Evolutionary conservation across 768 basidiomycete species (phyloP).

Genomic region (Hypholoma fasciculare): DNA sequence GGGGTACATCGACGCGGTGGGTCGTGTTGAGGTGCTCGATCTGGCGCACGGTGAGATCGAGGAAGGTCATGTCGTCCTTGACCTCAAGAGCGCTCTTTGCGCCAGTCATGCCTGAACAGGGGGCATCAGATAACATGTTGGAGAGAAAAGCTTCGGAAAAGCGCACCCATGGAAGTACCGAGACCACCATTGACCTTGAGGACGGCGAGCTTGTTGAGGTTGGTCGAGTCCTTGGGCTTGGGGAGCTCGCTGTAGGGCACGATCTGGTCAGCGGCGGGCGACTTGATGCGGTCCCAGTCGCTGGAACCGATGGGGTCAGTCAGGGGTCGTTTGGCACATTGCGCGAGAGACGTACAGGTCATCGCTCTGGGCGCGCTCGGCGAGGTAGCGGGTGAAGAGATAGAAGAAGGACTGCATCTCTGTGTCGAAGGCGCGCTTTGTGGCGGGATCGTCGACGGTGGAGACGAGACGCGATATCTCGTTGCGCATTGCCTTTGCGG

Average conservation of each 20-base stretch:
- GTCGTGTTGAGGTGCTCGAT: constrained; percentile 94
- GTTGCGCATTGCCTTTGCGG: constrained; percentile 96
- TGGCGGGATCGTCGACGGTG: constrained; percentile 75
- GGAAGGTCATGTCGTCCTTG: constrained; percentile 97
- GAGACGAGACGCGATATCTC: constrained; percentile 93
- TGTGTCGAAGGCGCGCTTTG: constrained; percentile 87
- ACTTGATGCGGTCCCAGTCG: constrained; percentile 88
- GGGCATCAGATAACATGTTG: not conserved
- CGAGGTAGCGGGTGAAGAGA: constrained; percentile 92
- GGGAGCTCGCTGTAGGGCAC: constrained; percentile 78
- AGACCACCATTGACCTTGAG: constrained; percentile 96
- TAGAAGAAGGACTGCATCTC: constrained; percentile 98
- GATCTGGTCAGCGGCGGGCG: constrained; percentile 84
- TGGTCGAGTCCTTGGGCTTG: constrained; percentile 52
- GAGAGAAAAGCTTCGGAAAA: not conserved
- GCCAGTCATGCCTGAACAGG: constrained; percentile 65
- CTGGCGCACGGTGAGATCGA: constrained; percentile 91
- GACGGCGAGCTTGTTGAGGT: constrained; percentile 91
- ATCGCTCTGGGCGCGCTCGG: constrained; percentile 82
- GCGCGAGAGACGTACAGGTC: constrained; percentile 66
- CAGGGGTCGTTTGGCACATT: constrained; percentile 7
- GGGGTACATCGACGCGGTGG: constrained; percentile 86
- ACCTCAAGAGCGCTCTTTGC: constrained; percentile 95
- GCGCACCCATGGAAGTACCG: constrained; percentile 84
- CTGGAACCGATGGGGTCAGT: constrained; percentile 34